Evolutionary conservation across 176 grass and related monocot genomes (phyloP).

Genomic region (Oryza australiensis): DNA sequence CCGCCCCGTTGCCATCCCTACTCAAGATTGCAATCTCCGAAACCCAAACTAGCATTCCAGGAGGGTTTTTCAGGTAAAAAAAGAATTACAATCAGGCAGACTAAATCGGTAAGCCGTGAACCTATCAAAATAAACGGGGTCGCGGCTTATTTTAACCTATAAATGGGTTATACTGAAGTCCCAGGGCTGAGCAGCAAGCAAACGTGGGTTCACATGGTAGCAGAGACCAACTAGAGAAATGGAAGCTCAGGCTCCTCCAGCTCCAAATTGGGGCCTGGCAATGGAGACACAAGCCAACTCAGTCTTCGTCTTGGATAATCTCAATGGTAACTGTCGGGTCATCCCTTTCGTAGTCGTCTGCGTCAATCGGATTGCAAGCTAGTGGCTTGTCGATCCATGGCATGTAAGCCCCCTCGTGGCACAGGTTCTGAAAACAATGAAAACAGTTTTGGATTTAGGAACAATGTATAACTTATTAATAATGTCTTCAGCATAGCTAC

Average conservation of each 20-base stretch:
- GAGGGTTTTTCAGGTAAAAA: too few species aligned
- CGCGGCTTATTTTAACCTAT: too few species aligned
- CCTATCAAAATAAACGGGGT: too few species aligned
- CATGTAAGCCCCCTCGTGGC: conserved; percentile 73
- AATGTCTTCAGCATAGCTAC: neutral
- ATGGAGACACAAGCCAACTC: neutral
- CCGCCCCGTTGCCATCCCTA: too few species aligned
- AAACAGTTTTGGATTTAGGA: neutral
- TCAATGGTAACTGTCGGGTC: neutral
- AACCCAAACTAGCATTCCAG: too few species aligned
- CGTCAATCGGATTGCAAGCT: conserved; percentile 45
- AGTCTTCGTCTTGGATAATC: conserved; percentile 6
- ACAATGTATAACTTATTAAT: neutral
- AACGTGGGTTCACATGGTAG: too few species aligned
- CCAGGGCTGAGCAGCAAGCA: neutral
- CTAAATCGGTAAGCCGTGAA: too few species aligned
- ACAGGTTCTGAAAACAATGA: conserved; percentile 56
- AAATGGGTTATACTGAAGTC: too few species aligned
- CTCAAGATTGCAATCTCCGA: too few species aligned
- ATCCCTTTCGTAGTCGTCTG: conserved; percentile 41
- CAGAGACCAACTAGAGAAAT: neutral
- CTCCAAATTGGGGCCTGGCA: neutral
- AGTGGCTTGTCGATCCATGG: conserved; percentile 61
- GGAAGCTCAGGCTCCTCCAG: neutral
- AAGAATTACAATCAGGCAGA: too few species aligned